phyloP scores from a whole-genome alignment of 164 flowering plant genomes.

The Aristolochia contorta region DNA sequence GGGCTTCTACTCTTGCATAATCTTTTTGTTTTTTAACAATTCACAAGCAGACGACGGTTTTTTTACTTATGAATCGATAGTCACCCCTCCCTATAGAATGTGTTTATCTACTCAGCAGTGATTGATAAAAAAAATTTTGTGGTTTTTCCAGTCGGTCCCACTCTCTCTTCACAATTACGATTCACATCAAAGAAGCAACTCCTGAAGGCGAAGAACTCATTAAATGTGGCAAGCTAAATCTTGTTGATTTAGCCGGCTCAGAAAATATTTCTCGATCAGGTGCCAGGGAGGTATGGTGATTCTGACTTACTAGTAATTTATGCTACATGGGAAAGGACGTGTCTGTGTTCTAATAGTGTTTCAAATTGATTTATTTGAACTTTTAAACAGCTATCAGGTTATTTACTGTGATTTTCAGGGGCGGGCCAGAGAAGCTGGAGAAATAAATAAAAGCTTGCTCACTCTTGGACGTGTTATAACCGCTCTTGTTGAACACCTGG shows the following conservation, averaged over 20 bases:
- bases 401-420: constrained; percentile 32
- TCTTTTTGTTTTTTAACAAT: no score
- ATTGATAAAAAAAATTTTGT: neutral
- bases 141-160: constrained; percentile 76
- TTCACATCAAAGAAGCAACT: constrained; percentile 93
- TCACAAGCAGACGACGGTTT: no score
- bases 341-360: neutral
- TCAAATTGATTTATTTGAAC: neutral
- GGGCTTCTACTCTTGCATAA: no score
- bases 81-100: no score
- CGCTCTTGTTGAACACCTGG: constrained; percentile 95
- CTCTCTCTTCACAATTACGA: constrained; percentile 86
- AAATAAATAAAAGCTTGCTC: constrained; percentile 92
- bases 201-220: constrained; percentile 98
- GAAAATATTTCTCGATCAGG: constrained; percentile 99
- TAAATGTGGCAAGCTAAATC: constrained; percentile 93
- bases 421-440: constrained; percentile 99
- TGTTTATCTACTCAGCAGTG: no score
- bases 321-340: neutral
- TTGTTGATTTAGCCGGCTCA: constrained; percentile 97
- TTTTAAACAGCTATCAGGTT: neutral
- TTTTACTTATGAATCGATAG: no score
- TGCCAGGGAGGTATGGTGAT: constrained; percentile 77
- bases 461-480: constrained; percentile 90
- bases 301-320: neutral